Percentiles rank a stretch among this genome's conserved stretches.
Evolutionary conservation across 2,329 filamentous ascomycete species (phyloP).

Genomic region (Penicillium sp.): DNA sequence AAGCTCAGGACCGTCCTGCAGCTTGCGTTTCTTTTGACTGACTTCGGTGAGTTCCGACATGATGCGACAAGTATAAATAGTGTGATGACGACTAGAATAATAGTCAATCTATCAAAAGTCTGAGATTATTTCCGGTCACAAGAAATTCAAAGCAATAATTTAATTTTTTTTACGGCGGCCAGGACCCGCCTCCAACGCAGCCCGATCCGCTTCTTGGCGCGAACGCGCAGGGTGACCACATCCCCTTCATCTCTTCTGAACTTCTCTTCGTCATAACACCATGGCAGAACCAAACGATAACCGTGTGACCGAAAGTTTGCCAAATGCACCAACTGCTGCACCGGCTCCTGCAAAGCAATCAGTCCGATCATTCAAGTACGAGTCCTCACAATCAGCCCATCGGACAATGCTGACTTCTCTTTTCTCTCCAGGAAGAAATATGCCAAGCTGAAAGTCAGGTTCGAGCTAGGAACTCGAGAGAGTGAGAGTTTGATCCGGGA

Average conservation of each 20-base stretch:
- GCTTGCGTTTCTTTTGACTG: conserved; percentile 68
- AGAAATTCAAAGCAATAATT: conserved; percentile 8
- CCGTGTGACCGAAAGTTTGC: conserved; percentile 32
- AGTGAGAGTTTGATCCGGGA: conserved; percentile 64
- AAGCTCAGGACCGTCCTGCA: conserved; percentile 60
- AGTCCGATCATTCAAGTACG: conserved; percentile 67
- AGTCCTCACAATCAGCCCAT: not conserved
- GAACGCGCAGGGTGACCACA: conserved; percentile 18
- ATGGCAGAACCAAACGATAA: conserved; percentile 38
- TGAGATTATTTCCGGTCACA: not conserved
- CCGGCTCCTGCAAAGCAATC: conserved; percentile 50
- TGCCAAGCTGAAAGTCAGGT: conserved; percentile 77
- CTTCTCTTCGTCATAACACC: conserved; percentile 9
- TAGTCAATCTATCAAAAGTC: not conserved
- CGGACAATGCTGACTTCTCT: conserved; percentile 16
- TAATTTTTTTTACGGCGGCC: conserved; percentile 33
- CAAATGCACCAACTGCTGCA: conserved; percentile 27
- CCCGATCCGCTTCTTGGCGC: conserved; percentile 22
- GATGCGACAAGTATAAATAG: conserved; percentile 6
- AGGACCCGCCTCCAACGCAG: conserved; percentile 27
- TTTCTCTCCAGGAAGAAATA: conserved; percentile 72
- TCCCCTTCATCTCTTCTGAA: conserved; percentile 12
- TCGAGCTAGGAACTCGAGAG: conserved; percentile 77
- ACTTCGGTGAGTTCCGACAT: conserved; percentile 33
- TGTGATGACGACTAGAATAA: not conserved